Evolutionary conservation across 2,329 filamentous ascomycete species (phyloP).

Genomic region (Aspergillus sojae): DNA sequence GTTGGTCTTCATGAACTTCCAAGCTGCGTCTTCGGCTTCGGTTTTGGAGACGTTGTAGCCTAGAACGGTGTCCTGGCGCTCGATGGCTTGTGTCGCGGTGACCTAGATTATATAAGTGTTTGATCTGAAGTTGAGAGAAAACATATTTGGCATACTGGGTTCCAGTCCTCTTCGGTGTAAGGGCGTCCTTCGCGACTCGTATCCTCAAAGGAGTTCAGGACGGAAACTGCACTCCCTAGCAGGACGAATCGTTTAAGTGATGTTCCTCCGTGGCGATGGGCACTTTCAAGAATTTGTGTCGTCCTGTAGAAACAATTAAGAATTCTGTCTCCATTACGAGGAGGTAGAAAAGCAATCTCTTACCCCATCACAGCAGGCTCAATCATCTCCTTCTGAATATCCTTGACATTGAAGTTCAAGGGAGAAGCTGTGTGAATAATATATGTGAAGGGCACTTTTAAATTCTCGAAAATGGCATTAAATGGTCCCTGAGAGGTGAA

Average conservation of each 20-base stretch:
- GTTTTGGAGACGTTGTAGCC: constrained; percentile 22
- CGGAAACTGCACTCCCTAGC: constrained; percentile 41
- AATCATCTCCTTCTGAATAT: constrained; percentile 51
- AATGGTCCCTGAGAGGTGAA: constrained; percentile 33
- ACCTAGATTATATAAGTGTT: constrained; percentile 1
- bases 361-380: constrained; percentile 54
- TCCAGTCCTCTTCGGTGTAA: constrained; percentile 29
- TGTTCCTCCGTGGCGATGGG: constrained; percentile 12
- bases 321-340: too few species aligned
- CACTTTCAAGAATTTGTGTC: constrained; percentile 18
- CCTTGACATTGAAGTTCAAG: constrained; percentile 53
- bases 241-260: constrained; percentile 25
- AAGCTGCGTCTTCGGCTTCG: constrained; percentile 17
- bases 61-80: constrained; percentile 15
- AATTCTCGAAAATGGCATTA: constrained; percentile 27
- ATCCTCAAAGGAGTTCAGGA: constrained; percentile 30
- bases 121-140: neutral
- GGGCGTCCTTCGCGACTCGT: constrained; percentile 20
- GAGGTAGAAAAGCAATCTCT: constrained; percentile 21
- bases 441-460: constrained; percentile 46
- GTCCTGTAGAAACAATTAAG: constrained; percentile 25
- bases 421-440: constrained; percentile 66
- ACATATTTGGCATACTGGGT: constrained; percentile 10
- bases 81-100: constrained; percentile 19
- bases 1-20: constrained; percentile 20